Base-by-base conservation (phyloP, 1,284 basidiomycete genomes). In the Austroboletus niveus region DNA sequence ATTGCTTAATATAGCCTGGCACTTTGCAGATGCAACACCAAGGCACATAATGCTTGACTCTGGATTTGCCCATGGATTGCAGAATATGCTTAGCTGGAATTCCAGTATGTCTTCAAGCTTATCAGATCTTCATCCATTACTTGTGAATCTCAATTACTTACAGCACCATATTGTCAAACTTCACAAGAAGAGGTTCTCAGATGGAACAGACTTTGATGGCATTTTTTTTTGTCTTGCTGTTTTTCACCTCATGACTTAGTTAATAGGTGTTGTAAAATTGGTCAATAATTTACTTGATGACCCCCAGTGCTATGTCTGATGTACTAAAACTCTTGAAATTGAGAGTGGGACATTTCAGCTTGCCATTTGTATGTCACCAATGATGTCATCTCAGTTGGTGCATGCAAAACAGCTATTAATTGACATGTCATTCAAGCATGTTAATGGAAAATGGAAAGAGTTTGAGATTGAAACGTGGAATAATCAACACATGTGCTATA, bases 1-100 rank as follows among this genome's bases (percentile, higher is more conserved):
- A 0, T 15, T 57, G 15, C 14, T 0, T 2, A 3, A 44, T 1
- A 41, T 57, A 35, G 48, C 35, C 8, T 67, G 64, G 65, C 45
- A 50, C 31, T 48, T 68, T 0, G 61, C 65, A n/a, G 60, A 69
- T 55, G 60, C 63, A 22, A 69, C 62, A 17, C 65, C 63, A 14
- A 42, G 57, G 0, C 55, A 46, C 1, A 42, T 69, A 0, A 31
- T 64, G 35, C 42, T 60, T 5, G 58, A 69, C 48, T 53, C 58
- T 0, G 56, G 59, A 15, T 68, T 69, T 40, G 48, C 64, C 14
- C 29, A 35, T 22, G 54, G 50, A 3, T 34, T 69, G 1, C 49
- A 51, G 8, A 24, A 51, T 7, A 0, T 42, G 15, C 52, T 67
- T 11, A 53, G 52, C 5, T 69, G 61, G 61, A 8, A 39, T 1